These are phyloP conservation scores for Piper betle DNA, from an alignment of 164 flowering plant genomes.

Conservation along the genomic window DNA sequence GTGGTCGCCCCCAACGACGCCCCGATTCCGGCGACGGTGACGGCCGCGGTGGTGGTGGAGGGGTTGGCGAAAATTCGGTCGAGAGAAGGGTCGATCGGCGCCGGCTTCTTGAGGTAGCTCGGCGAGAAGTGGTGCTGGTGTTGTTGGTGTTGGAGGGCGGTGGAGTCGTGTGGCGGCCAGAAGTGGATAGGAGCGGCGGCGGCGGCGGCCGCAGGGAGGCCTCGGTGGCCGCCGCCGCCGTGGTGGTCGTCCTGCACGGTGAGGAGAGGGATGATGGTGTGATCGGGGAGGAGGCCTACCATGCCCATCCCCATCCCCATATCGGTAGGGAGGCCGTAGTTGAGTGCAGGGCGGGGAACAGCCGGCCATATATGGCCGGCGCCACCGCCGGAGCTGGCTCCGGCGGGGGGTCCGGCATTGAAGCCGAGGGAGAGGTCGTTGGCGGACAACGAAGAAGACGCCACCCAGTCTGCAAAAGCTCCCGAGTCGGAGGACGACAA, in stretches of 20 bases:
- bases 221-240: slow-evolving; percentile 17
- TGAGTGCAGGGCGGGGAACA: slow-evolving; percentile 15
- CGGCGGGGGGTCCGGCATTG: slow-evolving; percentile 35
- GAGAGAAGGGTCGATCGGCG: slow-evolving; percentile 7
- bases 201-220: slow-evolving; percentile 1
- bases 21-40: slow-evolving; percentile 12
- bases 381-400: slow-evolving; percentile 6
- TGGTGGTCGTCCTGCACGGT: slow-evolving; percentile 20
- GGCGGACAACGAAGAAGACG: slow-evolving; percentile 49
- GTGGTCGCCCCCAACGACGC: slow-evolving; percentile 19
- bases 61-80: slow-evolving; percentile 5
- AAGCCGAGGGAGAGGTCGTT: slow-evolving; percentile 69
- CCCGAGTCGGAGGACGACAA: slow-evolving; percentile 47
- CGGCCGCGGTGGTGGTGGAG: not conserved
- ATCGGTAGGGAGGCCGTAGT: slow-evolving; percentile 39
- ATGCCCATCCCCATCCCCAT: slow-evolving; percentile 74
- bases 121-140: not conserved
- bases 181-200: not conserved
- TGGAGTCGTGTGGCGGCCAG: not conserved
- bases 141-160: not conserved
- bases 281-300: slow-evolving; percentile 56
- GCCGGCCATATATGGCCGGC: slow-evolving; percentile 16
- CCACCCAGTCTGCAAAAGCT: slow-evolving; percentile 71
- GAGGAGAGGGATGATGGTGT: slow-evolving; percentile 60
- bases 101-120: slow-evolving; percentile 20